Base-by-base conservation (phyloP, 768 basidiomycete species). In the Pleurotus pulmonarius region DNA sequence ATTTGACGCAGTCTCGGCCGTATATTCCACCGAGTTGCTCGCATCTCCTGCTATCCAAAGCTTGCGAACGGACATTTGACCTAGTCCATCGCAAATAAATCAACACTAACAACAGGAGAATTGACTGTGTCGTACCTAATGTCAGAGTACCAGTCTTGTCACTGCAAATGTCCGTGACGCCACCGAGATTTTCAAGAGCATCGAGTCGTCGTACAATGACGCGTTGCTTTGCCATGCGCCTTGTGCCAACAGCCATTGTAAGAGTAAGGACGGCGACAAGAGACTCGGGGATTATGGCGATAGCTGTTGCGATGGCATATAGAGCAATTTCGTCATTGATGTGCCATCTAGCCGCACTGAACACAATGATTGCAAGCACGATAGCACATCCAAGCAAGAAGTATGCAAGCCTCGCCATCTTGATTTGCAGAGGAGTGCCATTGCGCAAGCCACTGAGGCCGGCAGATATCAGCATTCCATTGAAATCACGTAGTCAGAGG, bases 91-190 rank as follows among this genome's bases (percentile, higher is more conserved):
- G 24, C 20, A 15, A 12, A 8, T 15, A 8, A 26, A 13, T 26
- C n/a, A n/a, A 26, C 15, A n/a, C n/a, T 8, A 20, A 18, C 2
- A 15, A 6, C 6, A n/a, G 25, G 3, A 1, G 3, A 1, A 26
- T 9, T 11, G 4, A 13, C 2, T 29, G 13, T 16, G 8, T 11
- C 48, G 3, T 5, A 49, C 48, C 48, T 15, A 49, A 24, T 16
- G 81, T 82, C 24, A 83, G 65, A 13, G 85, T 87, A 25, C 85
- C 85, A 0, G 85, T 87, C 68, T 86, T 86, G 66, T 87, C 85
- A 20, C 82, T 83, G 63, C 85, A 86, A 34, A 77, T 71, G 61
- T 75, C 70, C 2, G 71, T 73, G 5, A 87, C 83, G 6, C 77
- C 81, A 9, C 83, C 82, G 37, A 87, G 65, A 49, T 78, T 83